Percentiles rank a stretch among this genome's conserved stretches.
phyloP scores from a whole-genome alignment of 1,139 yeast species.

The Debaryomyces sp. region DNA sequence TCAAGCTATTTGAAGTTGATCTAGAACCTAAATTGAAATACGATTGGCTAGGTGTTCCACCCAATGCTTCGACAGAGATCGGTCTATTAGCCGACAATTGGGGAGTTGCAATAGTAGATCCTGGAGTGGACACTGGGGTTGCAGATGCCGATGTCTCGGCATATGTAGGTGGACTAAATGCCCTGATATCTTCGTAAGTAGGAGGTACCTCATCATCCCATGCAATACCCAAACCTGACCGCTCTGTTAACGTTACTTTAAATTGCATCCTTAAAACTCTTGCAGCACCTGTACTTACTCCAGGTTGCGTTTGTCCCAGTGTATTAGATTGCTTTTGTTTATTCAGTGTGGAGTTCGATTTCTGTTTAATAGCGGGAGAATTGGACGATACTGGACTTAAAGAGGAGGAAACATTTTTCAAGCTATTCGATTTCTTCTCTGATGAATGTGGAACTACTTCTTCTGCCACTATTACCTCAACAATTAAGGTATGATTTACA shows the following conservation, averaged over 20 bases:
- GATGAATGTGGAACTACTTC: constrained; percentile 56
- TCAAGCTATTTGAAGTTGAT: constrained; percentile 14
- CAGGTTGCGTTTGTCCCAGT: constrained; percentile 37
- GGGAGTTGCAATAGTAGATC: constrained; percentile 14
- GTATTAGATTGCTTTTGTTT: constrained; percentile 9
- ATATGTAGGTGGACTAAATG: constrained; percentile 86
- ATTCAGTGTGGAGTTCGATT: constrained; percentile 4
- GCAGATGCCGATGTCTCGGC: constrained; percentile 30
- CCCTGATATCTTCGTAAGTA: constrained; percentile 79
- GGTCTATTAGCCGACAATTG: constrained; percentile 19
- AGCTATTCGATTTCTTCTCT: constrained; percentile 14
- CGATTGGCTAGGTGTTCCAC: constrained; percentile 39
- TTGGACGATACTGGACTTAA: constrained; percentile 17
- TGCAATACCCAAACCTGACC: constrained; percentile 94
- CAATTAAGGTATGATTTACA: constrained; percentile 72
- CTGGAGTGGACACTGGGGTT: constrained; percentile 27
- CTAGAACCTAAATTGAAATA: constrained; percentile 21
- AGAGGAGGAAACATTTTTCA: constrained; percentile 11
- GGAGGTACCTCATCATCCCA: constrained; percentile 99
- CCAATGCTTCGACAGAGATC: constrained; percentile 50
- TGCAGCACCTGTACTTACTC: constrained; percentile 93
- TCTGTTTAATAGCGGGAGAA: constrained; percentile 14
- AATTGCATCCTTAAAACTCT: constrained; percentile 94
- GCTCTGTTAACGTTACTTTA: constrained; percentile 74
- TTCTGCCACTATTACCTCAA: constrained; percentile 93